Evolutionary conservation across 306 rosid species (phyloP).

Genomic region (Cucurbita ficifolia): DNA sequence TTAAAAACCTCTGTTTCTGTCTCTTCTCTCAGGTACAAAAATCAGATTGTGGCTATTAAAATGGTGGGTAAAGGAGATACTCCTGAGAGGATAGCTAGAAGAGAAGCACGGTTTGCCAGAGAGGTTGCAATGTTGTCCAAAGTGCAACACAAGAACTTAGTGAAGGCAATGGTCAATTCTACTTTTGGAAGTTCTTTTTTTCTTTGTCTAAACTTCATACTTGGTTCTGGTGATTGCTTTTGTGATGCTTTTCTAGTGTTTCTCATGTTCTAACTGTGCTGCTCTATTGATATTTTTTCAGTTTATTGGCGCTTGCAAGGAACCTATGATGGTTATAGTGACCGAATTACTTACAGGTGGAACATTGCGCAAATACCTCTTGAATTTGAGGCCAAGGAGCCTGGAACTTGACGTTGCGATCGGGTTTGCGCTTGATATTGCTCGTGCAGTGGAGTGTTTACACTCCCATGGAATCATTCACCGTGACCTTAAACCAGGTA

Average conservation of each 20-base stretch:
- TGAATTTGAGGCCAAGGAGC: conserved; percentile 62
- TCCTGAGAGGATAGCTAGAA: conserved; percentile 52
- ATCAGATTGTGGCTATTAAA: conserved; percentile 75
- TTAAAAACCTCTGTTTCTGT: not conserved
- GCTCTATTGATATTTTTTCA: conserved; percentile 9
- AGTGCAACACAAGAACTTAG: conserved; percentile 86
- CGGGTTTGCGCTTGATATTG: conserved; percentile 77
- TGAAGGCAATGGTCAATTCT: conserved; percentile 33
- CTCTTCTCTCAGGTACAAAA: conserved; percentile 48
- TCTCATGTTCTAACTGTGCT: not conserved
- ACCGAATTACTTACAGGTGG: conserved; percentile 85
- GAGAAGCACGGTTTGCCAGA: conserved; percentile 74
- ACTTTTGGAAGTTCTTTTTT: not conserved
- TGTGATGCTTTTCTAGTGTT: not conserved
- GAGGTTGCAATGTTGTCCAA: conserved; percentile 86
- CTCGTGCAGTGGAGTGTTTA: conserved; percentile 78
- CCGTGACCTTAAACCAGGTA: conserved; percentile 95
- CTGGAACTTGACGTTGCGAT: conserved; percentile 52
- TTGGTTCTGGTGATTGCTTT: not conserved
- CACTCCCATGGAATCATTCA: conserved; percentile 95
- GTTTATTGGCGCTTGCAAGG: conserved; percentile 97
- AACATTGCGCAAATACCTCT: conserved; percentile 68
- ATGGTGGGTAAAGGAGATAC: conserved; percentile 70
- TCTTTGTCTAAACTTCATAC: not conserved
- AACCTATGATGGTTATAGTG: conserved; percentile 90